Conservation (phyloP, 768 basidiomycete species). For the Cystofilobasidium bisporidii region DNA sequence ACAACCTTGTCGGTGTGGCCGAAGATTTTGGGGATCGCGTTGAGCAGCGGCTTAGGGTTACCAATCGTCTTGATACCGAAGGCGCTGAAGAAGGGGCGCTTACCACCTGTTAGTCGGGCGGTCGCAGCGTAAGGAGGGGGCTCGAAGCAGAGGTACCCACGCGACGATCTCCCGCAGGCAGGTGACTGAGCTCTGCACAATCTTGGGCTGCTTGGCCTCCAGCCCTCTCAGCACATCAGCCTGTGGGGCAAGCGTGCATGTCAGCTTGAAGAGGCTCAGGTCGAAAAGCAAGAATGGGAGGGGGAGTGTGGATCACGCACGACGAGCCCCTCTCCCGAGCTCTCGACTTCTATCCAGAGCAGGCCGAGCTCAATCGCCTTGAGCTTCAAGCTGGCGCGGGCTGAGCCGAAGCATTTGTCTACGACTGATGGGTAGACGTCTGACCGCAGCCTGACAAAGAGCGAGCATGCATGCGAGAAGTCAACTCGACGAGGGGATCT, state of each 20-base stretch:
- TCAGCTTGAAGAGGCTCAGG: background rate
- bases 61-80: slow-evolving; percentile 64
- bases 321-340: slow-evolving; percentile 72
- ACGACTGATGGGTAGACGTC: slow-evolving; percentile 80
- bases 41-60: slow-evolving; percentile 60
- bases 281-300: background rate
- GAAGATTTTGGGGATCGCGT: slow-evolving; percentile 83
- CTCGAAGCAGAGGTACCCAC: slow-evolving; percentile 45
- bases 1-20: slow-evolving; percentile 91
- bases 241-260: slow-evolving; percentile 41
- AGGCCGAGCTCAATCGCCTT: slow-evolving; percentile 75
- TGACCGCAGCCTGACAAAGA: slow-evolving; percentile 51
- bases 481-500: background rate
- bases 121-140: background rate
- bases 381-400: slow-evolving; percentile 78
- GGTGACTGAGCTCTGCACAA: slow-evolving; percentile 66
- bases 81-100: too few species aligned
- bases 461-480: too few species aligned
- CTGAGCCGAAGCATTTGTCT: slow-evolving; percentile 88
- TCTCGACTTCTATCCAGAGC: slow-evolving; percentile 90
- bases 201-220: slow-evolving; percentile 85
- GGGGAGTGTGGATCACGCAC: too few species aligned
- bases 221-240: slow-evolving; percentile 73
- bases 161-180: slow-evolving; percentile 75
- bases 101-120: too few species aligned